Percentiles rank a stretch among this genome's conserved stretches.
phyloP scores from a whole-genome alignment of 176 grass and related monocot species.

The Paspalum vaginatum region DNA sequence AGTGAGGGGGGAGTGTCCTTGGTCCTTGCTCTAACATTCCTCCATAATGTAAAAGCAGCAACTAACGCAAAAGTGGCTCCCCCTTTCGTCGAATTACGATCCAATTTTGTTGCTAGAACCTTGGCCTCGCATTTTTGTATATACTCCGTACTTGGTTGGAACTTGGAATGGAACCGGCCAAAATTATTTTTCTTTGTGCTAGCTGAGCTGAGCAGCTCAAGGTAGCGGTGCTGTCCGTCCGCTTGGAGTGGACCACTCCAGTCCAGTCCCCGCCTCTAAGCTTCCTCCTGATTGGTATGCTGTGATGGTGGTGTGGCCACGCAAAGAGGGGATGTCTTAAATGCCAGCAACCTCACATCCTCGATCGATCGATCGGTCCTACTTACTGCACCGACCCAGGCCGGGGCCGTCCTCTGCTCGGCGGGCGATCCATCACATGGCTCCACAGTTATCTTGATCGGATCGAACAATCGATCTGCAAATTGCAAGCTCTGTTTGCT shows the following conservation, averaged over 20 bases:
- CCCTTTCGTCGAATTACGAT: slow-evolving; percentile 26
- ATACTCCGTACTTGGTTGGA: too few species aligned
- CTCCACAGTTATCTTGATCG: neutral
- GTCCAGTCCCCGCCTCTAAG: neutral
- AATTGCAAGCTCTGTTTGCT: neutral
- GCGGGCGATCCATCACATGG: slow-evolving; percentile 7
- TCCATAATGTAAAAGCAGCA: slow-evolving; percentile 23
- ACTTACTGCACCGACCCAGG: slow-evolving; percentile 36
- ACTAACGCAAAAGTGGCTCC: slow-evolving; percentile 26
- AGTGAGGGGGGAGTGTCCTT: slow-evolving; percentile 10
- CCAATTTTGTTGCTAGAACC: neutral
- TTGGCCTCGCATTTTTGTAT: too few species aligned
- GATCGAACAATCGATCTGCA: neutral
- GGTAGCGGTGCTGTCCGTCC: neutral
- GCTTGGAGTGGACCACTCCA: slow-evolving; percentile 36
- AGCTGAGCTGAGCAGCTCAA: too few species aligned
- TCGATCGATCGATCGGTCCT: neutral
- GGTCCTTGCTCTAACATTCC: slow-evolving; percentile 45
- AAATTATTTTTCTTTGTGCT: neutral
- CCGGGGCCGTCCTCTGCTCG: neutral
- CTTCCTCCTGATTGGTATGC: slow-evolving; percentile 23
- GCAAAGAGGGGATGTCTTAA: slow-evolving; percentile 28
- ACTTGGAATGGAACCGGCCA: too few species aligned
- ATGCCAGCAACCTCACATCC: slow-evolving; percentile 5
- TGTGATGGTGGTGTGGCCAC: slow-evolving; percentile 34